Percentiles rank a stretch among this genome's conserved stretches.
Evolutionary conservation across 768 basidiomycete species (phyloP).

Genomic region (Megacollybia marginata): DNA sequence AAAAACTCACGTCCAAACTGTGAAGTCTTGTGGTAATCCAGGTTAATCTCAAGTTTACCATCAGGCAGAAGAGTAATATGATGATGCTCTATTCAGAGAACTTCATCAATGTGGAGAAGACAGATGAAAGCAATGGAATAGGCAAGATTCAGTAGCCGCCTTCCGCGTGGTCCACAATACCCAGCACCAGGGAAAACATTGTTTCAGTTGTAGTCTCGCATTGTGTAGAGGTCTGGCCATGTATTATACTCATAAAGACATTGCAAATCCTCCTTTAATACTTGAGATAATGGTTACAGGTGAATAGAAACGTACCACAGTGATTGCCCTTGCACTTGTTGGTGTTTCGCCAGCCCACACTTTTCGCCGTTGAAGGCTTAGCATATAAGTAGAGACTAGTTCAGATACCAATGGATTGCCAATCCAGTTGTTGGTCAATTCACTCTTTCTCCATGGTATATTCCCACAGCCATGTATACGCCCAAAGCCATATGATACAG

Average conservation of each 20-base stretch:
- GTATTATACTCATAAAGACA: slow-evolving; percentile 8
- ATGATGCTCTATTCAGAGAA: slow-evolving; percentile 9
- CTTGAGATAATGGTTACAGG: too few relatives aligned
- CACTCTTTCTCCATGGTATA: slow-evolving; percentile 9
- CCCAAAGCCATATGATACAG: slow-evolving; percentile 5
- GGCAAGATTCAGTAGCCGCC: not conserved
- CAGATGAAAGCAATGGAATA: slow-evolving; percentile 8
- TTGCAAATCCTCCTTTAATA: slow-evolving; percentile 5
- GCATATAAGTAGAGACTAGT: slow-evolving; percentile 12
- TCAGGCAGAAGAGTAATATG: slow-evolving; percentile 2
- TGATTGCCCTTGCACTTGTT: slow-evolving; percentile 11
- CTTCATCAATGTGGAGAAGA: slow-evolving; percentile 12
- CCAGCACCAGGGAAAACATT: not conserved
- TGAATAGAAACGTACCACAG: slow-evolving; percentile 1
- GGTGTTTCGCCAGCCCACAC: slow-evolving; percentile 6
- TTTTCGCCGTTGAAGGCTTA: slow-evolving; percentile 8
- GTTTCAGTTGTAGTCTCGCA: not conserved
- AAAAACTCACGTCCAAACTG: slow-evolving; percentile 11
- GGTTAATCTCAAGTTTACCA: slow-evolving; percentile 1
- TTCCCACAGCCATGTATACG: slow-evolving; percentile 4
- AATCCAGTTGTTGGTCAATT: not conserved
- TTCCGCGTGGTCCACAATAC: not conserved
- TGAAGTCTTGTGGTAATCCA: slow-evolving; percentile 11
- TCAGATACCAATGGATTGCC: slow-evolving; percentile 15
- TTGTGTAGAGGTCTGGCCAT: not conserved